phyloP scores from a whole-genome alignment of 768 basidiomycete species.

The Calocybe cyanea region DNA sequence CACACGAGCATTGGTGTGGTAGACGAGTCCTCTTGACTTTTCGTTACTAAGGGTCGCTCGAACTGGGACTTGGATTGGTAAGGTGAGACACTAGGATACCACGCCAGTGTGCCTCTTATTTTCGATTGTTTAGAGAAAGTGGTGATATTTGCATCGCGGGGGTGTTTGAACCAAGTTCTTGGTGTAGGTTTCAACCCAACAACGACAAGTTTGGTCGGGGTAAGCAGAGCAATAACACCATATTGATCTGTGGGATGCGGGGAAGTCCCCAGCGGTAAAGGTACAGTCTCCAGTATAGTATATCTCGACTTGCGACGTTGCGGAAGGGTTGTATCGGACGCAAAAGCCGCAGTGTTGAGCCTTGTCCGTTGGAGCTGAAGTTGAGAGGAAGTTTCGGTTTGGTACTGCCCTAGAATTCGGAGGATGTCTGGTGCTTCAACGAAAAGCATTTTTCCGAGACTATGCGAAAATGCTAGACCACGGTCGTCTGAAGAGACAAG shows the following conservation, averaged over 20 bases:
- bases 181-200: conserved; percentile 91
- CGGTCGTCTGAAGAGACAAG: conserved; percentile 86
- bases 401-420: conserved; percentile 87
- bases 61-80: conserved; percentile 17
- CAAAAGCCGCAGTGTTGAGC: conserved; percentile 3
- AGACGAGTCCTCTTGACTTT: conserved; percentile 6
- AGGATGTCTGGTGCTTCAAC: conserved; percentile 94
- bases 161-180: conserved; percentile 84
- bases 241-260: conserved; percentile 77
- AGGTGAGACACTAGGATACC: conserved; percentile 67
- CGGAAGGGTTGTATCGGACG: conserved; percentile 25
- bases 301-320: conserved; percentile 52
- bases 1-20: conserved; percentile 72
- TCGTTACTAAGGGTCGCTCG: conserved; percentile 18
- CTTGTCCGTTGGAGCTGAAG: conserved; percentile 31
- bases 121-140: conserved; percentile 39
- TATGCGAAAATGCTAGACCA: conserved; percentile 94
- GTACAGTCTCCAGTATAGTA: conserved; percentile 73
- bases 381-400: conserved; percentile 27
- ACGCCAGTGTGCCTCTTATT: conserved; percentile 67
- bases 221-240: conserved; percentile 80
- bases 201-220: conserved; percentile 86
- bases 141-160: conserved; percentile 49
- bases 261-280: conserved; percentile 75
- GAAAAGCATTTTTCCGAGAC: conserved; percentile 89